Evolutionary conservation across 768 basidiomycete genomes (phyloP), one percentile per base, ranked within the genome.

Genomic region (Coprinellus micaceus): DNA sequence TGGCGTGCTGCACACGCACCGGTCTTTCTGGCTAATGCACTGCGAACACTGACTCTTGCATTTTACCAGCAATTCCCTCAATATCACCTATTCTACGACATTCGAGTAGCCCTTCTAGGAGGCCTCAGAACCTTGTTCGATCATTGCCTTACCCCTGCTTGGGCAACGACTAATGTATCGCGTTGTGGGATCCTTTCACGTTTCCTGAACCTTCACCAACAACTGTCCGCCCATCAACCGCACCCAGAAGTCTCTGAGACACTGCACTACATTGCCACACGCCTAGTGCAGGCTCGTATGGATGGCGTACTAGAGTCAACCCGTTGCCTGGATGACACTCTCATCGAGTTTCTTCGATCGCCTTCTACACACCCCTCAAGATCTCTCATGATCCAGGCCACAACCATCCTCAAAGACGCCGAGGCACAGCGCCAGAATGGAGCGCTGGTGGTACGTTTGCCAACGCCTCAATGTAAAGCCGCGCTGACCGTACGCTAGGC

Each of bases 101-200:
- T 47, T 22, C 45, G 25, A 17, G 5, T n/a, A 22, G 12, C n/a
- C 3, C 41, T 54, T 15, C 28, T 54, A 2, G 53, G 37, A 28
- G 15, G 22, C 26, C 10, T 45, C 9, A 54, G 29, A 21, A 4
- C 11, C 5, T 24, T 54, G 4, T 54, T 43, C 41, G 41, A 54
- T 22, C 57, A 65, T 53, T 64, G 49, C 40, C 30, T 67, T 40
- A 55, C 53, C 25, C 58, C 64, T 10, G 36, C 33, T 25, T 62
- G 57, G 45, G 25, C 60, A 7, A 62, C 62, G 4, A 61, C 58
- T 11, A 47, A 55, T 25, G 25, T 21, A 12, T 22, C n/a, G 6
- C 29, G 48, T 19, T 33, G 13, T 13, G 5, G 29, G 9, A 17
- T 49, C 4, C 48, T 49, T 6, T n/a, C 9, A 26, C 24, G 13